These are phyloP conservation scores for Setaria viridis DNA, from an alignment of 202 grass and related monocot species.

Conservation along the genomic window DNA sequence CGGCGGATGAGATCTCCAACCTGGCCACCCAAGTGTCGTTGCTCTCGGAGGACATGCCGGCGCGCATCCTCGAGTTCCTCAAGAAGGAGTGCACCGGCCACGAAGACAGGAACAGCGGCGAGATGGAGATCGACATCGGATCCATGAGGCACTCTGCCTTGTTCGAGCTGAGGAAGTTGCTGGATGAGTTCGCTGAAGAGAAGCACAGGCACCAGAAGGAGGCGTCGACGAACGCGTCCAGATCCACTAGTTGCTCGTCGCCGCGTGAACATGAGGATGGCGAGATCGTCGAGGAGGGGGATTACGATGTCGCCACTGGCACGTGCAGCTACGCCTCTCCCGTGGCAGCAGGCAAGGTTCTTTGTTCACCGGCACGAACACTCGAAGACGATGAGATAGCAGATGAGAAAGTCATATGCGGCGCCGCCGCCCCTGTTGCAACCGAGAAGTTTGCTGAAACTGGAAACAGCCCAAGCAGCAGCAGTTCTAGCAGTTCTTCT, in stretches of 20 bases:
- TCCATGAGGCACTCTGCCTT: not conserved
- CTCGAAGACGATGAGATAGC: not conserved
- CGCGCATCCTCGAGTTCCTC: not conserved
- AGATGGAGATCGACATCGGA: not conserved
- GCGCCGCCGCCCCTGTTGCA: not conserved
- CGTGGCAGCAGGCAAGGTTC: not conserved
- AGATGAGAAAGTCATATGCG: not conserved
- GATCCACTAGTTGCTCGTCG: not conserved
- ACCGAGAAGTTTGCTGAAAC: not conserved
- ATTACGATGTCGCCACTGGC: not conserved
- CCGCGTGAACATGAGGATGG: not conserved
- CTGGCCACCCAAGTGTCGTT: not conserved
- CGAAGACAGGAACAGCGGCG: not conserved
- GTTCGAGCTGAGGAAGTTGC: not conserved
- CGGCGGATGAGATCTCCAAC: not conserved
- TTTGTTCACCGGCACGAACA: not conserved
- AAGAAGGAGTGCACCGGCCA: not conserved
- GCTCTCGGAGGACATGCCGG: not conserved
- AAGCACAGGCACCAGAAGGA: not conserved
- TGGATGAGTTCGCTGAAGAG: not conserved
- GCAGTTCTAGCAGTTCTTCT: not conserved
- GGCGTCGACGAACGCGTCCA: not conserved
- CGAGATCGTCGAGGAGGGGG: not conserved
- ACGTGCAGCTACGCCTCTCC: not conserved
- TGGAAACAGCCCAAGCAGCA: not conserved